Evolutionary conservation across 2,329 filamentous ascomycete species (phyloP).

Genomic region (Neofusicoccum cordaticola): DNA sequence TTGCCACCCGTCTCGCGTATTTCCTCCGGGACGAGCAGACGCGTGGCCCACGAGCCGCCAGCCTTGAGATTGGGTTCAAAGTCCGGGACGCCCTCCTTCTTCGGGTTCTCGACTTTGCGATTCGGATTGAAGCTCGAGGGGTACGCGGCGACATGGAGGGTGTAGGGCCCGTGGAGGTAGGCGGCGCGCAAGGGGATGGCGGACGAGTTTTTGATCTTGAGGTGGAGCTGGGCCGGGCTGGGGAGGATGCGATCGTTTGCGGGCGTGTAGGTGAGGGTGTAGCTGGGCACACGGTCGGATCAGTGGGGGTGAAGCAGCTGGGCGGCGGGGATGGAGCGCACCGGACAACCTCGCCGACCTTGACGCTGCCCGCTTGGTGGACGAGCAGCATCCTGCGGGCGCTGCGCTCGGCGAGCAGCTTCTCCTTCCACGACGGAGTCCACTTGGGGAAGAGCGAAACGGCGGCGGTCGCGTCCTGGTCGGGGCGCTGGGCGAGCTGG

Average conservation of each 20-base stretch:
- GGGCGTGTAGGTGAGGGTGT: constrained; percentile 88
- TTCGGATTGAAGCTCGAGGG: constrained; percentile 82
- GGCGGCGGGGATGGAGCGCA: constrained; percentile 42
- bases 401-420: constrained; percentile 30
- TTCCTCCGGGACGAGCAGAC: constrained; percentile 74
- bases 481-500: constrained; percentile 35
- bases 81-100: constrained; percentile 74
- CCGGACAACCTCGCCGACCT: constrained; percentile 90
- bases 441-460: constrained; percentile 34
- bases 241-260: constrained; percentile 86
- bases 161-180: constrained; percentile 95
- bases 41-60: constrained; percentile 79
- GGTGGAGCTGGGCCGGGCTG: constrained; percentile 72
- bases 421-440: constrained; percentile 33
- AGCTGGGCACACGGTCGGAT: constrained; percentile 40
- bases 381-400: constrained; percentile 71
- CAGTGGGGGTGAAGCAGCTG: background rate
- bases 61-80: constrained; percentile 97
- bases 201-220: constrained; percentile 89
- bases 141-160: constrained; percentile 80
- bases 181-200: constrained; percentile 88
- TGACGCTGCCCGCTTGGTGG: constrained; percentile 86
- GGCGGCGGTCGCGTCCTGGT: constrained; percentile 30
- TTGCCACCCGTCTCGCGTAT: constrained; percentile 63
- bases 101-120: constrained; percentile 66